Evolutionary conservation across 257 asterid species (phyloP).

Genomic region (Petrea volubilis): DNA sequence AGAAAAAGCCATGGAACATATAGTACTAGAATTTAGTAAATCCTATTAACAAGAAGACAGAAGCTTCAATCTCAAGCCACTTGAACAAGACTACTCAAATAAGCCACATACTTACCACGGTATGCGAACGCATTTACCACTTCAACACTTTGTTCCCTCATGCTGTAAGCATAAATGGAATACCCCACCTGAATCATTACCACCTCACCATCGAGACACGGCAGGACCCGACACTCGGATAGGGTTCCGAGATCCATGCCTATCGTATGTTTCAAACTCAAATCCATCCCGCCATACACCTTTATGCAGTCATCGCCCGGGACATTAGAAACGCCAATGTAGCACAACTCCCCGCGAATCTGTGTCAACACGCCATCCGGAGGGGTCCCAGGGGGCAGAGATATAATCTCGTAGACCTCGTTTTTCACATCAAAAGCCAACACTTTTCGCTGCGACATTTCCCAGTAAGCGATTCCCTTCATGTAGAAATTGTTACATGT

Average conservation of each 20-base stretch:
- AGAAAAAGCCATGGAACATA: background rate
- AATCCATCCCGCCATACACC: conserved; percentile 34
- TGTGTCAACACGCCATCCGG: conserved; percentile 34
- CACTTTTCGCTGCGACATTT: conserved; percentile 27
- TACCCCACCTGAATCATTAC: conserved; percentile 34
- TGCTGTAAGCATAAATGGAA: conserved; percentile 21
- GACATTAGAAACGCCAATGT: conserved; percentile 15
- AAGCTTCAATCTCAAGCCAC: conserved; percentile 11
- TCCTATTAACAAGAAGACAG: background rate
- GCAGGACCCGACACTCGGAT: conserved; percentile 28
- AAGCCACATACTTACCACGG: conserved; percentile 33
- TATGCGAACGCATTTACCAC: background rate
- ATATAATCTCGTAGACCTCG: conserved; percentile 30
- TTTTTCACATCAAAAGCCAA: conserved; percentile 34
- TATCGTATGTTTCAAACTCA: conserved; percentile 28
- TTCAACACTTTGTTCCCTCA: conserved; percentile 19
- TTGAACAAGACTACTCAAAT: conserved; percentile 46
- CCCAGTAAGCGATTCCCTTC: conserved; percentile 50
- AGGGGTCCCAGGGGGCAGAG: conserved; percentile 15
- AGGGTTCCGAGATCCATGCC: conserved; percentile 9
- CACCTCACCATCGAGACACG: conserved; percentile 27
- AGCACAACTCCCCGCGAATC: conserved; percentile 45
- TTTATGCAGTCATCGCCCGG: conserved; percentile 1
- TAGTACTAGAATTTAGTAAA: background rate
- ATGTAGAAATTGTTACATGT: conserved; percentile 33